A percentile compares a stretch with the other conserved stretches of the same genome.
Conservation (phyloP, 129 eudicot genomes). For the Escallonia herrerae region DNA sequence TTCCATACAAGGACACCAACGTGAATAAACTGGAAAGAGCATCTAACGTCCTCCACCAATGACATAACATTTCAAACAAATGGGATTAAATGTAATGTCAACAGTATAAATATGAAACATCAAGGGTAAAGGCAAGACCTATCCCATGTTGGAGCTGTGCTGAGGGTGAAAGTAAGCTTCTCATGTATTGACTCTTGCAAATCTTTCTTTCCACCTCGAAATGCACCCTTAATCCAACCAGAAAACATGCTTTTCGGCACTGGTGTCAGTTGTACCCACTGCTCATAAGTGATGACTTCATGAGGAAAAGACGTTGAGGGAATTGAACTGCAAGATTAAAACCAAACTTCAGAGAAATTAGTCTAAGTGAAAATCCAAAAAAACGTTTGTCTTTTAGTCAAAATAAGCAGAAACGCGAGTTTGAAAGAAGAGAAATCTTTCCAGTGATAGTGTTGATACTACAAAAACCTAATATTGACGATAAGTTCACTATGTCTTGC, state of each 20-base stretch:
- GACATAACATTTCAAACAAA: background rate
- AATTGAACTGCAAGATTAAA: slow-evolving; percentile 44
- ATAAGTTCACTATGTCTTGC: too few relatives aligned
- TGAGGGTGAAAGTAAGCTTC: slow-evolving; percentile 55
- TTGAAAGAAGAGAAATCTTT: too few relatives aligned
- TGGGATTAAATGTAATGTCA: background rate
- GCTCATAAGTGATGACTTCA: slow-evolving; percentile 78
- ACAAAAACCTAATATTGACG: too few relatives aligned
- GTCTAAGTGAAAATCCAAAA: too few relatives aligned
- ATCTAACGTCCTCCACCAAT: background rate
- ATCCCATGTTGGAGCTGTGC: slow-evolving; percentile 90
- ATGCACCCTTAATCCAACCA: slow-evolving; percentile 83
- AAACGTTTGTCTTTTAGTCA: too few relatives aligned
- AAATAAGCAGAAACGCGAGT: too few relatives aligned
- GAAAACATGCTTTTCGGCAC: slow-evolving; percentile 48
- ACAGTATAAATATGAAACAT: slow-evolving; percentile 1
- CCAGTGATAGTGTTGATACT: too few relatives aligned
- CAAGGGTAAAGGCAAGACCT: slow-evolving; percentile 33
- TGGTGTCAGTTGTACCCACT: slow-evolving; percentile 65
- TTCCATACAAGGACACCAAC: too few relatives aligned
- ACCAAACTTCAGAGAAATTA: too few relatives aligned
- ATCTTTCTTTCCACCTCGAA: slow-evolving; percentile 60
- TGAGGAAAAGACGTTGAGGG: slow-evolving; percentile 55
- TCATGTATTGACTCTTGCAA: slow-evolving; percentile 50
- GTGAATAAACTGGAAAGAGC: too few relatives aligned